Percentiles rank a stretch among this genome's conserved stretches.
Conservation (phyloP, 78 protist species). For the Corallochytrium limacisporum region DNA sequence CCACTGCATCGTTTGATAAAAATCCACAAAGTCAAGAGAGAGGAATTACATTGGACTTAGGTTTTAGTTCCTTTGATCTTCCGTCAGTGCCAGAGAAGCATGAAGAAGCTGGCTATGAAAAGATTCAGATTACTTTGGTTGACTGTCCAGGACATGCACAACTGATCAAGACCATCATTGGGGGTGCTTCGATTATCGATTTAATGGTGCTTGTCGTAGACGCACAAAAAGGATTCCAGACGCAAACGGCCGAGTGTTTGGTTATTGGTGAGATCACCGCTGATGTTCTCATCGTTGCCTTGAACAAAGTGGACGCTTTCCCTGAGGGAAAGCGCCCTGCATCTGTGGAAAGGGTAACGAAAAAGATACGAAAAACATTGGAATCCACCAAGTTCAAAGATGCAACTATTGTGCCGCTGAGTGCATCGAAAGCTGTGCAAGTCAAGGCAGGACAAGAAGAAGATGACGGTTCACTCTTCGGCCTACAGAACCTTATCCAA, state of each 20-base stretch:
- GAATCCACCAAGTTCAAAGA: no score
- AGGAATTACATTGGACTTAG: constrained; percentile 95
- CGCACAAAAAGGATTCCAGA: constrained; percentile 88
- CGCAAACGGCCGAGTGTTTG: constrained; percentile 96
- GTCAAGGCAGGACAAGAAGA: no score
- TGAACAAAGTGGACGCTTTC: constrained; percentile 82
- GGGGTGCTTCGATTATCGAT: constrained; percentile 96
- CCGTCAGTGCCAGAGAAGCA: neutral
- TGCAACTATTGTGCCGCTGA: no score
- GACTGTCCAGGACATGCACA: constrained; percentile 99
- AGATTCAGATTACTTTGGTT: constrained; percentile 84
- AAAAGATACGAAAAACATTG: no score
- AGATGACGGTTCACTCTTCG: neutral
- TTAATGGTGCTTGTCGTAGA: constrained; percentile 90
- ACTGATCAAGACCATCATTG: constrained; percentile 90
- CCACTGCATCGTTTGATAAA: constrained; percentile 89
- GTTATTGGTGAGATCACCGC: constrained; percentile 84
- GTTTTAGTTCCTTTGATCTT: constrained; percentile 77
- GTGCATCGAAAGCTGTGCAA: no score
- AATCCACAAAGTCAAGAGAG: constrained; percentile 74
- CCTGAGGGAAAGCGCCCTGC: constrained; percentile 25
- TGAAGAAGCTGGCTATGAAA: neutral
- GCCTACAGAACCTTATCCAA: neutral
- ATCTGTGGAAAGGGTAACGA: no score
- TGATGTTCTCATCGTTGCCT: constrained; percentile 54